Base-by-base conservation (phyloP, 1,284 basidiomycete genomes). In the Psilocybe mexicana region DNA sequence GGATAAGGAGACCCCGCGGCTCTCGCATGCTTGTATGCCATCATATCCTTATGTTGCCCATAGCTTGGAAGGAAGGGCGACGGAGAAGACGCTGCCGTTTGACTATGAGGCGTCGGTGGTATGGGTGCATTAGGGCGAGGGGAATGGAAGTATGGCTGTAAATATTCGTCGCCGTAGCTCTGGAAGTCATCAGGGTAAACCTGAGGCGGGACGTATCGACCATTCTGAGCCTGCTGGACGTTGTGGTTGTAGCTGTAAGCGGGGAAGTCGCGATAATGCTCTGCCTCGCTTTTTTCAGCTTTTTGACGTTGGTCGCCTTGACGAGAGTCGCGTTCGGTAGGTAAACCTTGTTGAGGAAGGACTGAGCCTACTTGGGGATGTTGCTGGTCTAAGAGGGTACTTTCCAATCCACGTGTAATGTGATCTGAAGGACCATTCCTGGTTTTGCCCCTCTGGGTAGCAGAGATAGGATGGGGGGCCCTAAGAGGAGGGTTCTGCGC, bases 81-180 rank as follows among this genome's bases (percentile, higher is more conserved):
- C 0, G 85, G 85, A 0, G 85, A 84, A 0, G 87, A 85, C 0
- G 88, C 87, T 5, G 85, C 82, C 0, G 87, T 88, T 60, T 88
- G 84, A 56, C 81, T 87, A 58, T 88, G 85, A 3, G 88, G 89
- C 0, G 88, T 91, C 0, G 88, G 88, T 0, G 89, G 88, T 46
- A 91, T 80, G 5, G 88, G 89, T 0, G 87, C 88, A 55, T 83
- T 82, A 0, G 88, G 87, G 0, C 88, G 82, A 5, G 77, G 74
- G 2, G 84, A 80, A 26, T 79, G 77, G 23, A 84, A 72, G 65
- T 84, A 88, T 0, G 80, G 69, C 53, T 85, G 84, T 43, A 87
- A 72, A 68, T 86, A 87, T 63, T 88, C 84, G 43, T 84, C 82
- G 54, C 77, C 73, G 59, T 83, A 77, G 55, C 76, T 76, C 50